phyloP scores from a whole-genome alignment of 2,329 filamentous ascomycete genomes.

The Aspergillus luchuensis region DNA sequence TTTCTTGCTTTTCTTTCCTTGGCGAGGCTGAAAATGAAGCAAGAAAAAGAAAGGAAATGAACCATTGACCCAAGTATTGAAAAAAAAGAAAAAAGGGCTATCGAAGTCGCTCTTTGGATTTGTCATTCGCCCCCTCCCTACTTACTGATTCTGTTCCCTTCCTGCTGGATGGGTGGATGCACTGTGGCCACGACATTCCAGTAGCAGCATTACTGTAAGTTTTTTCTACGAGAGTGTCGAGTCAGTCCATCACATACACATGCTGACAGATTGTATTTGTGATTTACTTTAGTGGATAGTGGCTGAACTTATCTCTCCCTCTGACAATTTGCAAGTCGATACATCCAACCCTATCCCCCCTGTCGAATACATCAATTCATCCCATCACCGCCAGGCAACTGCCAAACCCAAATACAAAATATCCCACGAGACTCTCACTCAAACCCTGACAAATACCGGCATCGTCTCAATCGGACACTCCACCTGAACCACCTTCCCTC shows the following conservation, averaged over 20 bases:
- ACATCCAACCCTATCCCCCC: background rate
- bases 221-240: too few species aligned
- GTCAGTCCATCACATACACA: too few species aligned
- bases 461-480: constrained; percentile 50
- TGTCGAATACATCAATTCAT: background rate
- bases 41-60: background rate
- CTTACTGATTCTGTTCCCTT: too few species aligned
- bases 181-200: too few species aligned
- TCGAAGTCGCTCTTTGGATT: background rate
- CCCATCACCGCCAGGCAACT: background rate
- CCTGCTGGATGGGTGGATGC: too few species aligned
- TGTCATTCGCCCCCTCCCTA: too few species aligned
- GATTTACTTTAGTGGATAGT: too few species aligned
- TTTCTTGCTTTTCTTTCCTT: background rate
- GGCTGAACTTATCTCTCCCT: too few species aligned
- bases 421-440: background rate
- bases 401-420: too few species aligned
- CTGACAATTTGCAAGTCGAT: background rate
- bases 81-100: background rate
- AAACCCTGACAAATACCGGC: constrained; percentile 47
- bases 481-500: constrained; percentile 45
- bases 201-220: too few species aligned
- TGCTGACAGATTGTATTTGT: too few species aligned
- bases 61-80: too few species aligned
- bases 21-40: background rate